These are phyloP conservation scores for Aspergillus oerlinghausenensis DNA, from an alignment of 2,329 filamentous ascomycete genomes.

Conservation along the genomic window DNA sequence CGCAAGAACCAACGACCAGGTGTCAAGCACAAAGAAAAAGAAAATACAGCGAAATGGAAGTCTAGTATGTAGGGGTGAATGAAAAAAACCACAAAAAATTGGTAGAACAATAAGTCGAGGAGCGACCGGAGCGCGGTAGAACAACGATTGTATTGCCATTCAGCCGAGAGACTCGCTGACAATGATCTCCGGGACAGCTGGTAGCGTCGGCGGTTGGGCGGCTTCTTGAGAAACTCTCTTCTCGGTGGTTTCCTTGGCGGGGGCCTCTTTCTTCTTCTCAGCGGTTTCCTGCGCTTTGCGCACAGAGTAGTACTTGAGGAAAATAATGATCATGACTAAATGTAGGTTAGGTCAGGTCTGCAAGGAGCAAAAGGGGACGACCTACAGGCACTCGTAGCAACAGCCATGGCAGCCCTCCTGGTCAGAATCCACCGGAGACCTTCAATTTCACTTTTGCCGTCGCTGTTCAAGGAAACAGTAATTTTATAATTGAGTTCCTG, in stretches of 20 bases:
- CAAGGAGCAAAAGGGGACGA: conserved; percentile 5
- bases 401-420: conserved; percentile 57
- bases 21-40: background rate
- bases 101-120: background rate
- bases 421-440: conserved; percentile 80
- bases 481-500: conserved; percentile 97
- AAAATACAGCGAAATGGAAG: background rate
- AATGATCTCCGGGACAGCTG: conserved; percentile 15
- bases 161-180: conserved; percentile 30
- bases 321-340: conserved; percentile 45
- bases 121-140: background rate
- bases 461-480: conserved; percentile 81
- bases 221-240: conserved; percentile 12
- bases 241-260: conserved; percentile 27
- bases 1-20: background rate
- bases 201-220: background rate
- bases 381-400: conserved; percentile 50
- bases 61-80: background rate
- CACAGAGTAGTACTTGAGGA: conserved; percentile 43
- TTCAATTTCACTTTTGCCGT: conserved; percentile 88
- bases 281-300: conserved; percentile 33
- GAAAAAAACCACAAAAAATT: background rate
- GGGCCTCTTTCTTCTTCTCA: conserved; percentile 32
- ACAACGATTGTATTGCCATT: conserved; percentile 7
- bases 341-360: conserved; percentile 9